Base-by-base conservation (phyloP, 1,139 yeast genomes). In the Zygoascus sp. region DNA sequence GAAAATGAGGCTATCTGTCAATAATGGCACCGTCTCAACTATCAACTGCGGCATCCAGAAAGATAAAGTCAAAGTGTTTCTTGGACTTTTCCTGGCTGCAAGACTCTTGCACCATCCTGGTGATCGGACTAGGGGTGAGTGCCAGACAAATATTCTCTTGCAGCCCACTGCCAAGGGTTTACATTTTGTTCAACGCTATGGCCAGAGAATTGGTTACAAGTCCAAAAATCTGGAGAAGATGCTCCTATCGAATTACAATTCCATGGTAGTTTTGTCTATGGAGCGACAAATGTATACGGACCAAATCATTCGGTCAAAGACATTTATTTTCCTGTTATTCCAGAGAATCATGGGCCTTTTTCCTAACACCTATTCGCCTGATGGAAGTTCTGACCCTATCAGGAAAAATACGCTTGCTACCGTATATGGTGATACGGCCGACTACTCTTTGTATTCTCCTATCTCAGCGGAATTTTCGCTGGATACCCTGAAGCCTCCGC, bases 151-250 rank as follows among this genome's bases (percentile, higher is more conserved):
- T 11, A 49, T 48, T 4, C 30, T 52, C 22, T 61, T 89, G 30
- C 97, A 90, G 58, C 95, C 96, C 4, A 88, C 97, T 0, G 92
- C 97, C 0, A 92, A 92, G 60, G 98, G 97, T 1, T 78, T 88
- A 3, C 81, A 89, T 0, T 62, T 88, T 0, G 65, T 90, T 1
- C 78, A 77, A 44, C 69, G 74, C 10, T 88, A 81, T 60, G 80
- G 83, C 53, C 68, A 69, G 45, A 74, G 70, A 38, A 67, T 76
- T 45, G 95, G 92, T 0, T 64, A 83, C 49, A 34, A 42, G 6
- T 43, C 42, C 27, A 43, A 43, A 8, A 25, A 40, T 16, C 39
- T 56, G 23, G 83, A 83, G 0, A 57, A 63, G 1, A 73, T 87
- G 10, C 58, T 88, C 8, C 57, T 64, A 2, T 75, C 87, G 0